Percentiles rank a stretch among this genome's conserved stretches.
phyloP scores from a whole-genome alignment of 1,284 basidiomycete species.

The Cystobasidium slooffiae region DNA sequence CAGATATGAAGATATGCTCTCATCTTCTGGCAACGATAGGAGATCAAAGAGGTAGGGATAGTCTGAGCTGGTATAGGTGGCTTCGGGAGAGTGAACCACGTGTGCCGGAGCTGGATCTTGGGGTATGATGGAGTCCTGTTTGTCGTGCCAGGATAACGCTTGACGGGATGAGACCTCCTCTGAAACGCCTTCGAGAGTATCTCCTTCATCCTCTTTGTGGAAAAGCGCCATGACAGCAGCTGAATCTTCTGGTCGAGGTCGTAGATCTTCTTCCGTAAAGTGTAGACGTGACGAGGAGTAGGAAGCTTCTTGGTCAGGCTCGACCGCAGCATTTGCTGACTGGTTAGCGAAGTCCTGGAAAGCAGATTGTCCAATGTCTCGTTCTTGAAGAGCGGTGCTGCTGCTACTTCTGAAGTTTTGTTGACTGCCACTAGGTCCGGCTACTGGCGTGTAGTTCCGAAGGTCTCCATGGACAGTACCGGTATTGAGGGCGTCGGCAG shows the following conservation, averaged over 20 bases:
- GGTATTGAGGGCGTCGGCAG: conserved; percentile 2
- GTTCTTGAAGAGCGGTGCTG: not conserved
- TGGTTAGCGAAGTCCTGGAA: conserved; percentile 11
- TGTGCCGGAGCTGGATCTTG: conserved; percentile 15
- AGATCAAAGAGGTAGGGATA: conserved; percentile 36
- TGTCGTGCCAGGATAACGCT: not conserved
- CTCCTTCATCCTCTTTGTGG: conserved; percentile 3
- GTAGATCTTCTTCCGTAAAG: conserved; percentile 16
- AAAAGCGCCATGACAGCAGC: conserved; percentile 28
- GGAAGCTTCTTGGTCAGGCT: not conserved
- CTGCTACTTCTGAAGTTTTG: conserved; percentile 13
- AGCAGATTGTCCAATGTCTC: not conserved
- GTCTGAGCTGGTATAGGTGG: conserved; percentile 1
- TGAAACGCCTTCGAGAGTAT: conserved; percentile 13
- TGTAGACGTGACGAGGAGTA: not conserved
- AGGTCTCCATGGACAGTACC: conserved; percentile 23
- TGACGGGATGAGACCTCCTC: conserved; percentile 15
- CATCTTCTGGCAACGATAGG: conserved; percentile 28
- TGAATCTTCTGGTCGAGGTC: conserved; percentile 22
- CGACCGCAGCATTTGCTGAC: not conserved
- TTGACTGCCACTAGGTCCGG: conserved; percentile 30
- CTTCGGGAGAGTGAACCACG: conserved; percentile 4
- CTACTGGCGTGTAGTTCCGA: conserved; percentile 9
- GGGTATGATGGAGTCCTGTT: conserved; percentile 1
- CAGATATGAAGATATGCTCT: conserved; percentile 28